Evolutionary conservation across 805 yeast species (phyloP), one percentile per base, ranked within the genome.

Genomic region (Metschnikowia vanudenii): DNA sequence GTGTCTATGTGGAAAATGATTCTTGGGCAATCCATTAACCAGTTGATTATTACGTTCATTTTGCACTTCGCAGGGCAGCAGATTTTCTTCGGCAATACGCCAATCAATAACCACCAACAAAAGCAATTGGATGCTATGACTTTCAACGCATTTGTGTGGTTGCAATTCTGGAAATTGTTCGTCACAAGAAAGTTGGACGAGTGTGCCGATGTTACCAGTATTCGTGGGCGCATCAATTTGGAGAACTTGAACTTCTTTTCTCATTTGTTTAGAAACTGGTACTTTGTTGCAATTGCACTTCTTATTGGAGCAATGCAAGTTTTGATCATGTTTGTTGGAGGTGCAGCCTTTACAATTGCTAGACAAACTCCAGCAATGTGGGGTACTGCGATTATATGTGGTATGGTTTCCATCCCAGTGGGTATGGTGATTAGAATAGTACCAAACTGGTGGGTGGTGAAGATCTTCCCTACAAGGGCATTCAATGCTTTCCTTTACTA

Each of bases 1-100:
- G 82, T 84, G 2, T 85, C 96, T 9, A 94, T 94, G 91, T 94
- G 99, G 99, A 94, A 94, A 68, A 92, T 94, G 97, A 94, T 94
- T 56, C 50, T 91, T 40, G 94, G 96, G 2, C 97, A 94, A 69
- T 78, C 96, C 1, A 49, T 75, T 13, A 78, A 82, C 51, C 99
- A 94, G 73, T 76, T 94, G 51, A 62, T 76, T 18, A 79, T 94
- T 16, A 92, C 98, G 0, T 85, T 94, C 61, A 73, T 76, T 10
- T 67, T 94, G 37, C 94, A 90, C 65, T 94, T 89, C 67, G 86
- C 81, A 9, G 97, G 97, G 16, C 64, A 67, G 13, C 43, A 66
- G 37, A 68, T 90, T 26, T 86, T 89, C 62, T 81, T 67, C 55
- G 69, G 69, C 3, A 40, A 42, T 24, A 55, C 55, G 2, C 59